These are phyloP conservation scores for Aspergillus amoenus DNA, from an alignment of 2,329 filamentous ascomycete genomes.

Conservation along the genomic window DNA sequence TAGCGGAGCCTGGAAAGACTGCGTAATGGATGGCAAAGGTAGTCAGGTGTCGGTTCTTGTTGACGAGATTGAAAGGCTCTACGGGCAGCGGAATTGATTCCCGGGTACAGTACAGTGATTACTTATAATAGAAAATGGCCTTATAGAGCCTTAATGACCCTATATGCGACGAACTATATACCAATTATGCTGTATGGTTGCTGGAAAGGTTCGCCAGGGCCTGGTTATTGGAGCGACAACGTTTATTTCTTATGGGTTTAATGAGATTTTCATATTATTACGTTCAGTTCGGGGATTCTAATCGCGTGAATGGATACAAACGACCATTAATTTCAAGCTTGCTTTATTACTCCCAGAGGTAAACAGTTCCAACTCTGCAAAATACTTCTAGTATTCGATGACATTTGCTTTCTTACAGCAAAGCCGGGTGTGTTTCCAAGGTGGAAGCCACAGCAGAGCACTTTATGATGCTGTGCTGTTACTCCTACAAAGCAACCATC, in stretches of 20 bases:
- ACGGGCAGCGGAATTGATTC: constrained; percentile 38
- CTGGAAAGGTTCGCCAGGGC: not conserved
- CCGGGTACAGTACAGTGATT: not conserved
- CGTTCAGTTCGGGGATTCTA: not conserved
- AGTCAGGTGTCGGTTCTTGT: constrained; percentile 63
- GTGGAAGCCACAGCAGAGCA: not conserved
- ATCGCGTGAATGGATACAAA: too few species aligned
- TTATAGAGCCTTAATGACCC: not conserved
- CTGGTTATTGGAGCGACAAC: not conserved
- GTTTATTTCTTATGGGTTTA: not conserved
- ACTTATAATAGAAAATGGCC: not conserved
- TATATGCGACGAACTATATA: not conserved
- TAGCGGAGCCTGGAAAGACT: constrained; percentile 74
- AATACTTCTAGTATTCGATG: not conserved
- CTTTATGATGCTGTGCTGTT: not conserved
- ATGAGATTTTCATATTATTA: not conserved
- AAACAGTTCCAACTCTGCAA: not conserved
- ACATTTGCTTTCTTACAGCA: not conserved
- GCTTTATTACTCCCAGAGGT: not conserved
- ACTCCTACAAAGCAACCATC: not conserved
- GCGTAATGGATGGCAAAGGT: constrained; percentile 62
- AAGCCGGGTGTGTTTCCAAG: not conserved
- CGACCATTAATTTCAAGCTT: not conserved
- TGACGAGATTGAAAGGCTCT: constrained; percentile 72
- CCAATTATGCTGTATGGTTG: not conserved